phyloP scores from a whole-genome alignment of 2,329 filamentous ascomycete genomes.

The Lasiodiplodia citricola region DNA sequence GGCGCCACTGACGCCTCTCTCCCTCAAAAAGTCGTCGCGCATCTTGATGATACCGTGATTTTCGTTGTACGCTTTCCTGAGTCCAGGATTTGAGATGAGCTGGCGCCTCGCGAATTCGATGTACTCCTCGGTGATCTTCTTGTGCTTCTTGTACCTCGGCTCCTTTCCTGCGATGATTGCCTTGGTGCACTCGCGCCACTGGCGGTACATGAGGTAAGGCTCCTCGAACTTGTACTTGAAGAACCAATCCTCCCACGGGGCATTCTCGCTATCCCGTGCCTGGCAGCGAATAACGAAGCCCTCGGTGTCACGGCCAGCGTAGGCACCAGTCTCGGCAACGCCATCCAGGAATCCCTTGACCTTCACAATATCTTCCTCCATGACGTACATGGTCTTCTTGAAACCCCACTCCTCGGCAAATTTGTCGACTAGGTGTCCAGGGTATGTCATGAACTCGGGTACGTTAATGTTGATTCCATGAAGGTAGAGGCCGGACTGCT shows the following conservation, averaged over 20 bases:
- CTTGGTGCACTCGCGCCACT: conserved; percentile 98
- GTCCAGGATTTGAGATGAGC: conserved; percentile 69
- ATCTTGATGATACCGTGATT: conserved; percentile 97
- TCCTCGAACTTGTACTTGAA: conserved; percentile 99
- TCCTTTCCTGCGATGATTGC: conserved; percentile 76
- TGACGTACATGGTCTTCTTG: conserved; percentile 80
- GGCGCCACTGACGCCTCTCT: conserved; percentile 82
- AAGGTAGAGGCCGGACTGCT: conserved; percentile 87
- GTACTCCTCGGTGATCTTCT: conserved; percentile 89
- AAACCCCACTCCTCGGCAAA: conserved; percentile 96
- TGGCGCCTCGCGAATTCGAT: conserved; percentile 78
- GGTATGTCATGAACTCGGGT: conserved; percentile 88
- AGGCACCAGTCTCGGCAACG: conserved; percentile 85
- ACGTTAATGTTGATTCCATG: conserved; percentile 96
- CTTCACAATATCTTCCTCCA: conserved; percentile 73
- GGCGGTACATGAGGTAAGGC: conserved; percentile 97
- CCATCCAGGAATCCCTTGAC: conserved; percentile 83
- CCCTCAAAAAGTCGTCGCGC: conserved; percentile 83
- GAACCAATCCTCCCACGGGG: conserved; percentile 88
- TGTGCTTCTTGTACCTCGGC: conserved; percentile 84
- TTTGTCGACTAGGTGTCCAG: conserved; percentile 79
- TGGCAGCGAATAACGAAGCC: conserved; percentile 94
- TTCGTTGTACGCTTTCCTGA: conserved; percentile 74
- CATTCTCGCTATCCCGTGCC: conserved; percentile 60
- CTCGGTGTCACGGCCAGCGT: conserved; percentile 90